phyloP scores from a whole-genome alignment of 805 yeast genomes.

The Saturnispora sanitii region DNA sequence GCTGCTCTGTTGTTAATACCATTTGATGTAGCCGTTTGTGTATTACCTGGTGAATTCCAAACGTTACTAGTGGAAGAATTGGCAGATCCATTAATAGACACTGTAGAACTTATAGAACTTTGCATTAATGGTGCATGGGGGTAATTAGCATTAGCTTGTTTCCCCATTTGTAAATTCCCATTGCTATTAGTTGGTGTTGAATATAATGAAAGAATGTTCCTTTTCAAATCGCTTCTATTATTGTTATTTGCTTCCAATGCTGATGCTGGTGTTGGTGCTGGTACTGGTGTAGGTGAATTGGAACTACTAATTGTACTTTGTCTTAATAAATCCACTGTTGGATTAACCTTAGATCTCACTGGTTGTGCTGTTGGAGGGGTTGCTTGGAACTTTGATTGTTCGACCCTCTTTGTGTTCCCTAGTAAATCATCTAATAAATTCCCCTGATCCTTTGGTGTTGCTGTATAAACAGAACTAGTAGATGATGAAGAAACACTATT shows the following conservation, averaged over 20 bases:
- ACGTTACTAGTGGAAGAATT: slow-evolving; percentile 8
- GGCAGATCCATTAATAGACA: slow-evolving; percentile 1
- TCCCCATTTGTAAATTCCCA: slow-evolving; percentile 2
- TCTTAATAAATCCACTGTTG: slow-evolving; percentile 5
- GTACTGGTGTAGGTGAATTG: neutral
- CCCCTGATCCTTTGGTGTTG: slow-evolving; percentile 1
- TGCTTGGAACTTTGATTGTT: slow-evolving; percentile 9
- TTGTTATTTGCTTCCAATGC: slow-evolving; percentile 11
- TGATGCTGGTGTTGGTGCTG: slow-evolving; percentile 10
- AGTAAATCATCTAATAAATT: slow-evolving; percentile 7
- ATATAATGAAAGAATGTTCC: slow-evolving; percentile 83
- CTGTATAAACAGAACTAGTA: slow-evolving; percentile 9
- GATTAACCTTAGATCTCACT: slow-evolving; percentile 5
- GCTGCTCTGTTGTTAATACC: neutral
- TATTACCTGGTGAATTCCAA: too few relatives aligned
- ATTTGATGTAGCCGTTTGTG: slow-evolving; percentile 2
- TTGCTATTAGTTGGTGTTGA: slow-evolving; percentile 41
- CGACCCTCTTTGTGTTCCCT: slow-evolving; percentile 1
- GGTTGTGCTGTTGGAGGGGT: slow-evolving; percentile 1
- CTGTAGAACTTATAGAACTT: slow-evolving; percentile 10
- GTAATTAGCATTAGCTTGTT: too few relatives aligned
- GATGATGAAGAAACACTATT: too few relatives aligned
- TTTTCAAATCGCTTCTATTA: slow-evolving; percentile 74
- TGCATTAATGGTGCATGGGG: slow-evolving; percentile 9
- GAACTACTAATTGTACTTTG: slow-evolving; percentile 5